Evolutionary conservation across 2,329 filamentous ascomycete species (phyloP), one percentile per base, ranked within the genome.

Genomic region (Fusarium sp.): DNA sequence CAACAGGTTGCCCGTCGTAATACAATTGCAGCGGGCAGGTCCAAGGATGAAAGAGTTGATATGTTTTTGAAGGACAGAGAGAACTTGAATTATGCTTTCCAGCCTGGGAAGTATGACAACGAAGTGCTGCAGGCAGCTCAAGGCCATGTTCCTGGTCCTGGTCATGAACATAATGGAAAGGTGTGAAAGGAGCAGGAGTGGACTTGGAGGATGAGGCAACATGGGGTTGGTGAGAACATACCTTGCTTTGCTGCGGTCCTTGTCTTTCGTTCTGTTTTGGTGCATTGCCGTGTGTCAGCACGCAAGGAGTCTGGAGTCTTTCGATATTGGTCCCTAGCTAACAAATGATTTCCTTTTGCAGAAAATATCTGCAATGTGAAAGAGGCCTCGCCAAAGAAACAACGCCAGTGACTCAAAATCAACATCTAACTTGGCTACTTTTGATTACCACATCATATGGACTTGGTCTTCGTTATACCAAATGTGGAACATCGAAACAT

Each of bases 41-140:
- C 83, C 77, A 86, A 89, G 61, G 88, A 93, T 70, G 90, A 91
- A 78, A 87, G 94, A 59, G 91, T 98, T 44, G 89, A 94, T 75
- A 90, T 85, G 62, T 98, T 98, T 78, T 75, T 98, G 66, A 89
- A 90, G 77, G 90, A 93, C 67, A 87, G 94, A 73, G 93, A 96
- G 74, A 84, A 83, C 42, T 50, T 80, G 22, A 62, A 78, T 17
- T 84, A 78, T 62, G 77, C 79, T 3, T 84, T 80, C 51, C 68
- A 72, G 57, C 80, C 82, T 28, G 68, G 47, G 14, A 81, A 77
- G 66, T 81, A 80, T 42, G 80, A 83, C 8, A 67, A 61, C 13
- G 63, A 73, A 36, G 36, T 62, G 22, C 39, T 70, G 20, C 69
- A 73, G 32, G 54, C 55, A 12, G 58, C 67, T 36, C 62, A 72